Evolutionary conservation across 306 rosid species (phyloP).

Genomic region (Rubus parviflorus): DNA sequence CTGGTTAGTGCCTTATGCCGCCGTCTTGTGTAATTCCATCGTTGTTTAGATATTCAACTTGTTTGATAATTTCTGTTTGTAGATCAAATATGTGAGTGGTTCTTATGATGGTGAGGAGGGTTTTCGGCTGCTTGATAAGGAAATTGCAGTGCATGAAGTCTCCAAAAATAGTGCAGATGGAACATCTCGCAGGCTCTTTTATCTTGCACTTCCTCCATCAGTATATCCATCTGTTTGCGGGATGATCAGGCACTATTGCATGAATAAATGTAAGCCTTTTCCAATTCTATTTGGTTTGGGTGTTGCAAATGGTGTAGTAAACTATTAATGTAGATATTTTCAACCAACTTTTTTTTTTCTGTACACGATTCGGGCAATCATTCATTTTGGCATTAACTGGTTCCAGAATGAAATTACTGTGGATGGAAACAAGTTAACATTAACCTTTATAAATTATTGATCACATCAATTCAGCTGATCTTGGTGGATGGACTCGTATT

Average conservation of each 20-base stretch:
- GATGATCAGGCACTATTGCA: constrained; percentile 81
- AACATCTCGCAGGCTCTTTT: constrained; percentile 83
- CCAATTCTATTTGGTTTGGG: not conserved
- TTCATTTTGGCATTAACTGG: not conserved
- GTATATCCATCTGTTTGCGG: constrained; percentile 93
- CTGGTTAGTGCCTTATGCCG: constrained; percentile 59
- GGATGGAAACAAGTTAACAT: constrained; percentile 6
- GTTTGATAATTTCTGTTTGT: constrained; percentile 23
- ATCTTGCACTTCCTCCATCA: constrained; percentile 98
- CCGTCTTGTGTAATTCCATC: not conserved
- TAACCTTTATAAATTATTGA: constrained; percentile 29
- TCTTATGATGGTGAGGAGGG: constrained; percentile 80
- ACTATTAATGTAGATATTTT: not conserved
- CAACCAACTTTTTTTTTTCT: not conserved
- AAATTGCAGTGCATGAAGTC: constrained; percentile 68
- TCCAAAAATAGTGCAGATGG: constrained; percentile 55
- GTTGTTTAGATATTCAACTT: not conserved
- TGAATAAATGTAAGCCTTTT: constrained; percentile 73
- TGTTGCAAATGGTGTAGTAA: not conserved
- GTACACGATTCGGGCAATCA: too few relatives aligned
- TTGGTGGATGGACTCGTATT: constrained; percentile 97
- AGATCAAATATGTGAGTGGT: constrained; percentile 91
- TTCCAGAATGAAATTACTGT: constrained; percentile 9
- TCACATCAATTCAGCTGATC: constrained; percentile 61
- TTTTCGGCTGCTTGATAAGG: constrained; percentile 74